Percentiles rank a stretch among this genome's conserved stretches.
Evolutionary conservation across 495 filamentous ascomycete genomes (phyloP).

Genomic region (Cercophora sp.): DNA sequence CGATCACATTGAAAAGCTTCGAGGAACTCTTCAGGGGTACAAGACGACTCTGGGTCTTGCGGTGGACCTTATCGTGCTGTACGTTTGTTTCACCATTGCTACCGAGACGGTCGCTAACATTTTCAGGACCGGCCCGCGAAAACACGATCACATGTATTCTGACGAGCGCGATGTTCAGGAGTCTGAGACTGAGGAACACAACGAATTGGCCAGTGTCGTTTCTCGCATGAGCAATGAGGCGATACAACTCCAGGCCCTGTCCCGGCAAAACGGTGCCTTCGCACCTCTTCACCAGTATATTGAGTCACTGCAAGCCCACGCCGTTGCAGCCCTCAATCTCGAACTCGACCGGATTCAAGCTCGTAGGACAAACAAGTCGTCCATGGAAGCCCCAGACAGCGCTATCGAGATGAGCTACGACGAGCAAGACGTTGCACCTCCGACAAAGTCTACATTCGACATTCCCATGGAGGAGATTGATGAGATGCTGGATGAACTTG

Average conservation of each 20-base stretch:
- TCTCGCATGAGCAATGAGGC: slow-evolving; percentile 13
- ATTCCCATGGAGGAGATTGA: slow-evolving; percentile 27
- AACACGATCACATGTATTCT: neutral
- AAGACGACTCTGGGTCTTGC: slow-evolving; percentile 38
- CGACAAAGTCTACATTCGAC: neutral
- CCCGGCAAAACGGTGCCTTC: slow-evolving; percentile 30
- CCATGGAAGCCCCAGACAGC: slow-evolving; percentile 39
- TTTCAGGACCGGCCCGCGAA: neutral
- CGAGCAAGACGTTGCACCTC: slow-evolving; percentile 13
- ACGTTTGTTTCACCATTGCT: slow-evolving; percentile 1
- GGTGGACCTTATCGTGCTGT: slow-evolving; percentile 40
- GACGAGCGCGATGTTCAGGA: neutral
- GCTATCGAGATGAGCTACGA: slow-evolving; percentile 39
- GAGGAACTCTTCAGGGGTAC: slow-evolving; percentile 35
- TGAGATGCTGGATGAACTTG: slow-evolving; percentile 34
- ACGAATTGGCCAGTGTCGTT: slow-evolving; percentile 12
- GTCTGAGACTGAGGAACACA: neutral
- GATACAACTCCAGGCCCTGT: slow-evolving; percentile 19
- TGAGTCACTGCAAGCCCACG: slow-evolving; percentile 27
- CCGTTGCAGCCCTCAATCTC: slow-evolving; percentile 20
- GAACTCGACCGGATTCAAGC: slow-evolving; percentile 14
- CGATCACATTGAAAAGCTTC: slow-evolving; percentile 30
- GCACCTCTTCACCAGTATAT: slow-evolving; percentile 35
- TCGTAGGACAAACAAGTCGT: slow-evolving; percentile 18
- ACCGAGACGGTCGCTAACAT: neutral